These are phyloP conservation scores for Panaeolus cyanescens DNA, from an alignment of 768 basidiomycete species.

Conservation along the genomic window DNA sequence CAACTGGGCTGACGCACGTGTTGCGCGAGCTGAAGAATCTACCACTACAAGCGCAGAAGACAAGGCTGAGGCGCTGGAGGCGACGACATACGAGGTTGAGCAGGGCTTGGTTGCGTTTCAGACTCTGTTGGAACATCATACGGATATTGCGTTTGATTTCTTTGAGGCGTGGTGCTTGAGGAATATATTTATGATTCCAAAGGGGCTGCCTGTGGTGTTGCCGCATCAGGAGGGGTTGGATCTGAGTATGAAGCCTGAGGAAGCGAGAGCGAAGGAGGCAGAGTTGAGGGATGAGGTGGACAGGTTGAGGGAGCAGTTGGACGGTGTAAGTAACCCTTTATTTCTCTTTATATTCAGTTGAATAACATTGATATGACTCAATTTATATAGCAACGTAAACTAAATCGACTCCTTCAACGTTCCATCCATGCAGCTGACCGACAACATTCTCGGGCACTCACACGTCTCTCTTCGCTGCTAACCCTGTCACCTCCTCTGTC, in stretches of 20 bases:
- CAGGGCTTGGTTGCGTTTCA: constrained; percentile 86
- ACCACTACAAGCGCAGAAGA: constrained; percentile 29
- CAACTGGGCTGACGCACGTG: constrained; percentile 72
- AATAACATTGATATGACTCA: background rate
- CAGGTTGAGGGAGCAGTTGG: constrained; percentile 62
- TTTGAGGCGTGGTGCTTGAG: constrained; percentile 89
- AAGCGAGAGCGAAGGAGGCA: constrained; percentile 46
- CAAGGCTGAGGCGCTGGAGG: constrained; percentile 32
- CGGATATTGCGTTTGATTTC: constrained; percentile 89
- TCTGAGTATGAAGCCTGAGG: constrained; percentile 49
- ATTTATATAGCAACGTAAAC: constrained; percentile 58
- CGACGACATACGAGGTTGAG: constrained; percentile 69
- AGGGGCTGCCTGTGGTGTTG: constrained; percentile 67
- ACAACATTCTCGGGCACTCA: constrained; percentile 48
- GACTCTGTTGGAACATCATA: constrained; percentile 84
- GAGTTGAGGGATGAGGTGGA: constrained; percentile 71
- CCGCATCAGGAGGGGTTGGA: constrained; percentile 78
- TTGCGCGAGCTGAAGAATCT: constrained; percentile 34
- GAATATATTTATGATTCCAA: constrained; percentile 82
- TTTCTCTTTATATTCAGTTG: constrained; percentile 6
- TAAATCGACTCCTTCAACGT: constrained; percentile 56
- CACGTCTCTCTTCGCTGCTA: constrained; percentile 46
- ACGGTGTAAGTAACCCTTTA: constrained; percentile 54
- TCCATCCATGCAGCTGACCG: constrained; percentile 50
- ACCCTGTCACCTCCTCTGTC: constrained; percentile 28